Evolutionary conservation across 2,329 filamentous ascomycete species (phyloP), one percentile per base, ranked within the genome.

Genomic region (Niveomyces coronatus): DNA sequence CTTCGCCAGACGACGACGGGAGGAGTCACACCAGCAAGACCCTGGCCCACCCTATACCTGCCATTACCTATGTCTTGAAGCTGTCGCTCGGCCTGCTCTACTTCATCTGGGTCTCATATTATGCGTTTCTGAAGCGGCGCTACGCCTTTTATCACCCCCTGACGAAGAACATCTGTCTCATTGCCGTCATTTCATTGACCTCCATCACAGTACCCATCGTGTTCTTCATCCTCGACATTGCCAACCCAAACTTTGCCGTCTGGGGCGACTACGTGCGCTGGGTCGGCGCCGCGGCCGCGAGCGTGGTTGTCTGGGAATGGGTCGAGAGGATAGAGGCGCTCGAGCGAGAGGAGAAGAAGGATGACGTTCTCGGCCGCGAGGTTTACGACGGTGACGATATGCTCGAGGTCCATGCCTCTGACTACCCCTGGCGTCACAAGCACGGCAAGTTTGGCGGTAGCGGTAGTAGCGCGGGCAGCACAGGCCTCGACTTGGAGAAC

Each of bases 231-330:
- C 68, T 93, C 48, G 88, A 95, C 54, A 87, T 95, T 34, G 81
- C 82, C 8, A 81, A 89, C 51, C 82, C 85, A 18, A 79, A 85
- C 44, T 81, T 94, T 44, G 85, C 85, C 27, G 85, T 83, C 8
- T 95, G 88, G 88, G 88, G 88, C 53, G 88, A 94, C 53, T 95
- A 94, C 53, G 88, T 94, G 31, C 72, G 87, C 51, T 95, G 88
- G 88, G 88, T 94, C n/a, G 88, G 88, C 33, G 87, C 87, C 1
- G 87, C 88, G 0, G 87, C 87, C 2, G 88, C 88, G 19, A 94
- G 86, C 60, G 88, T 94, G n/a, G 85, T 94, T 16, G 88, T 95
- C 3, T 95, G 88, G 88, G 88, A 95, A 59, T 95, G 88, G 88
- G 88, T 95, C 3, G 88, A 95, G 59, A 75, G 88, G 18, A 95